Evolutionary conservation across 139 green algal species (phyloP), one percentile per base, ranked within the genome.

Genomic region (Micromonas pusilla): DNA sequence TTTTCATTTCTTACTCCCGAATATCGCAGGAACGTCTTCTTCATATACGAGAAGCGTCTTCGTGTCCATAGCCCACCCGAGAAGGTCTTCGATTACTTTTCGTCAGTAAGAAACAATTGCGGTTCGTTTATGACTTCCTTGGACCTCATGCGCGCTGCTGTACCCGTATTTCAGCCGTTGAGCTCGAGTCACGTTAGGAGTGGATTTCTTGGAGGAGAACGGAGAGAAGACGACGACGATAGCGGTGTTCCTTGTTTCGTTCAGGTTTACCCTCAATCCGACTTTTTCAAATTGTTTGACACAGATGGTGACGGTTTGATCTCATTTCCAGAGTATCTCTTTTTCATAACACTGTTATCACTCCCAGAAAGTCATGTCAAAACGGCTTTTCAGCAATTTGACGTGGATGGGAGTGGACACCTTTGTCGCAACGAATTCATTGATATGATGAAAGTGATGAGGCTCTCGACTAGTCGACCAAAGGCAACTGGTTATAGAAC

Each of bases 41-140:
- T 72, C 32, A 25, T 19, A 19, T 72, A 72, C 32, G 66, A 72
- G 30, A 52, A 52, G 1, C 66, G 66, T 13, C 53, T 72, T 19
- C 28, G 66, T 25, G 19, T 23, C 21, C 30, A 37, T 52, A 26
- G 33, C 2, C 31, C 3, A 13, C 16, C 26, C 1, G 66, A 72
- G 3, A 72, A 72, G 33, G 66, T 72, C 13, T 72, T 72, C 32
- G 66, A 39, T 39, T 72, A 72, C 26, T 72, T 72, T 25, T 32
- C 66, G 66, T 37, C 23, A 3, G 66, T 23, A 34, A 26, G 26
- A 6, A 52, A 72, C 33, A 9, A 16, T 26, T 19, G 66, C 20
- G 31, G 33, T 13, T 57, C 66, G 66, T 53, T 37, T 19, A 72
- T 72, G 66, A 72, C 66, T 32, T 53, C 30, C 3, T 28, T 23